Base-by-base conservation (phyloP, 176 grass and related monocot species). In the Musa troglodytarum region DNA sequence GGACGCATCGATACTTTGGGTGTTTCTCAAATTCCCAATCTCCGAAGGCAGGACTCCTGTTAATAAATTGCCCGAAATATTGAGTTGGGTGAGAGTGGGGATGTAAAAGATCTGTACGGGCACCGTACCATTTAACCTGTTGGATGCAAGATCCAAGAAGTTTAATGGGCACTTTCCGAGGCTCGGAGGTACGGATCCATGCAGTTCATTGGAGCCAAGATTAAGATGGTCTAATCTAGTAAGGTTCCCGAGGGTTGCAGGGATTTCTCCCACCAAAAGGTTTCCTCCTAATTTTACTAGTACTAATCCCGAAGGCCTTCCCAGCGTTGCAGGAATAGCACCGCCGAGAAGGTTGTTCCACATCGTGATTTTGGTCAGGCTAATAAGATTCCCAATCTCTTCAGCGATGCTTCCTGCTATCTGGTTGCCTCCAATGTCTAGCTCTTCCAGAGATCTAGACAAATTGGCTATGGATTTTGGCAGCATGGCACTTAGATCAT, bases 1-100 rank as follows among this genome's bases (percentile, higher is more conserved):
- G 52, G 92, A 96, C 1, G 88, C 51, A 8, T n/a, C 68, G 1
- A 96, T 23, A 1, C 14, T 20, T 1, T 66, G 20, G 6, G 84
- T 19, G 43, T 82, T 84, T 7, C 74, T 78, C 25, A 95, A 85
- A 1, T 25, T 84, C 2, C 88, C 83, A 9, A 91, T 52, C 34
- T 79, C 88, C 1, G 50, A 21, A 0, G 92, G 77, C 73, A 96
- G 16, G 1, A 2, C 9, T 12, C 83, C 88, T n/a, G 49, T 74
- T 8, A 96, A 50, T 17, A 65, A 54, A 69, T 91, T 96, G 65
- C 88, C 8, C 23, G 92, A 96, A 53, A 88, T 24, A 49, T 95
- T 81, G 1, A 88, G 49, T 61, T 50, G 0, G 9, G 61, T 80
- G 20, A 84, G 78, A 0, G 80, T 83, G 78, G 50, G 74, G 65